Base-by-base conservation (phyloP, 1,139 yeast genomes). In the Citeromyces siamensis region DNA sequence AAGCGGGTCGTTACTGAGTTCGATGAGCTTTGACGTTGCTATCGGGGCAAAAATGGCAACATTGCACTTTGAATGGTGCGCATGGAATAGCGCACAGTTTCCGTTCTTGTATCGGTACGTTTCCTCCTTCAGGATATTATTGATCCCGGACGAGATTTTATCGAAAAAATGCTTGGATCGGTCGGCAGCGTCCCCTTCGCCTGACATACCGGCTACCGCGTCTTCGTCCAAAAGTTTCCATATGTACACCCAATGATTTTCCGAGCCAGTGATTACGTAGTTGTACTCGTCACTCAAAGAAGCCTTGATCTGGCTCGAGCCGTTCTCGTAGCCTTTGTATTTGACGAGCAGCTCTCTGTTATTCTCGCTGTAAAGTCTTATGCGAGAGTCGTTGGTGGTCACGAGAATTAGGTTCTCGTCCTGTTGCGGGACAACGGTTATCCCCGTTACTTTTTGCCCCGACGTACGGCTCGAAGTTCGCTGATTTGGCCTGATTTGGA, bases 11-110 rank as follows among this genome's bases (percentile, higher is more conserved):
- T 81, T 81, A 1, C 94, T 79, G 33, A 77, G 60, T 35, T 79
- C 77, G 37, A 86, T 56, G 12, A 80, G 59, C 40, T 71, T 74
- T 41, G 71, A 66, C 0, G 95, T 78, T 3, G 63, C 61, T n/a
- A 70, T 60, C 0, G 96, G 96, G 0, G 94, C 95, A 58, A 85
- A 75, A 1, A 74, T 49, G 0, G 94, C 90, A 16, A 72, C 75
- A 35, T 90, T 85, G 18, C 85, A 83, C 32, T 73, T 68, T 1
- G 79, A 63, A 46, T 72, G 75, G 55, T 82, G 86, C 0, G 94
- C 85, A 55, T 81, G 93, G 52, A 85, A 82, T 4, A 82, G 67
- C 3, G 81, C 66, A 51, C 75, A 75, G 42, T 73, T 62, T 35
- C 59, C 59, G 47, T 71, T 71, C 41, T 70, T 75, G 27, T 40